These are phyloP conservation scores for Lotmaria passim DNA, from an alignment of 208 protist species.

Conservation along the genomic window DNA sequence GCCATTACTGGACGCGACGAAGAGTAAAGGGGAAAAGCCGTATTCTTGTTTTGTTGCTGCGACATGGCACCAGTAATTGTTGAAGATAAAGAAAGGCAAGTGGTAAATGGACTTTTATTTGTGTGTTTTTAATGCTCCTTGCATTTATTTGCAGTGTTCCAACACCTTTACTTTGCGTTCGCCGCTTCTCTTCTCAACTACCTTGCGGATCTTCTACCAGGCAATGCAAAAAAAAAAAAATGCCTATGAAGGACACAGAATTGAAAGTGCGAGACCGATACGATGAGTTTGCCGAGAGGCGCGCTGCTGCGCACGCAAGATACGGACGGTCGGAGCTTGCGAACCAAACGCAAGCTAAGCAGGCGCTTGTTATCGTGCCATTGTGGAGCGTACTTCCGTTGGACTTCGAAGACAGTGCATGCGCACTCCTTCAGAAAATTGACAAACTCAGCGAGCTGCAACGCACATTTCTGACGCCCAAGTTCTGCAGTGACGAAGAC, in stretches of 20 bases:
- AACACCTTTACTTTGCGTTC: not conserved
- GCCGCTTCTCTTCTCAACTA: too few species aligned
- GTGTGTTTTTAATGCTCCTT: constrained; percentile 28
- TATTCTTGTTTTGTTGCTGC: too few species aligned
- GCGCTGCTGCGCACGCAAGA: constrained; percentile 6
- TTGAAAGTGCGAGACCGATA: constrained; percentile 38
- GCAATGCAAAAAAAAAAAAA: not conserved
- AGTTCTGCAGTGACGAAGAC: constrained; percentile 59
- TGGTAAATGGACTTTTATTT: too few species aligned
- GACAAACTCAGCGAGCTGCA: constrained; percentile 53
- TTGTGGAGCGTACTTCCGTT: constrained; percentile 29
- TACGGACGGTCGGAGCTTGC: not conserved
- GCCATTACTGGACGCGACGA: too few species aligned
- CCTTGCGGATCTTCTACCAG: too few species aligned
- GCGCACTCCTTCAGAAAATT: constrained; percentile 26
- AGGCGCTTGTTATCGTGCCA: constrained; percentile 13
- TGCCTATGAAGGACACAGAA: constrained; percentile 3
- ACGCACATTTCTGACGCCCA: constrained; percentile 47
- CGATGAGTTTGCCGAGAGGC: constrained; percentile 35
- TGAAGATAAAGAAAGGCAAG: too few species aligned
- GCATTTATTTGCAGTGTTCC: constrained; percentile 2
- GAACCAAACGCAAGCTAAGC: not conserved
- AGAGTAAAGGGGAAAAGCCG: not conserved
- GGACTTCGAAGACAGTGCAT: constrained; percentile 29
- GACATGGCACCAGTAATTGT: too few species aligned